Base-by-base conservation (phyloP, 140 eudicot species). In the Eryngium alpinum region DNA sequence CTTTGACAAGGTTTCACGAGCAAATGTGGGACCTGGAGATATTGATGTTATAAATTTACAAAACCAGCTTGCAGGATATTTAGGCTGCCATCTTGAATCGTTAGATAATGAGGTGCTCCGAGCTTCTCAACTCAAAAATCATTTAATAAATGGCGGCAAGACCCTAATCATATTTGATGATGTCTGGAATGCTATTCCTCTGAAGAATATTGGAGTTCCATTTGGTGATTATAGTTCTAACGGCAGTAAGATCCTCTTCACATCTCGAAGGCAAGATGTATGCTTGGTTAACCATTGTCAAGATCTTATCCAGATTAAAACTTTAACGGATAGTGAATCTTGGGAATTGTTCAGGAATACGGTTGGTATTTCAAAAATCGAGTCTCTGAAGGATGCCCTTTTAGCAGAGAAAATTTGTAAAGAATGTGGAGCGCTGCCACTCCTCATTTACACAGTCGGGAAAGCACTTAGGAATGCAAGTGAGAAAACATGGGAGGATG, bases 341-440 rank as follows among this genome's bases (percentile, higher is more conserved):
- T 72, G 72, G 80, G 46, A 33, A 31, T 25, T 81, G 59, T 81
- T 81, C 79, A 81, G 6, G 25, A 27, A 52, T 21, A 56, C 4
- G 16, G 80, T 66, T 6, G 84, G 32, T 18, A 13, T 3, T 17
- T 33, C 38, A 3, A 62, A 25, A 3, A 44, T 18, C 9, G 71
- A 71, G n/a, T 19, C 44, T 33, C 69, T 38, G 46, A 38, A 38
- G 46, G 46, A 38, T 38, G 4, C 33, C 0, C 16, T 38, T n/a
- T 6, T 38, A 12, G 80, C 80, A 60, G 3, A 24, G 27, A 14
- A 19, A 17, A 24, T 81, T 3, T 63, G 52, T 10, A 6, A 57
- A 22, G 62, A 81, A 50, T 81, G 84, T 74, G 72, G 75, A 22
- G 56, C 66, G 38, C 44, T 82, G 65, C 85, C 85, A n/a, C 80